Evolutionary conservation across 2,329 filamentous ascomycete genomes (phyloP).

Genomic region (Aureobasidium sp.): DNA sequence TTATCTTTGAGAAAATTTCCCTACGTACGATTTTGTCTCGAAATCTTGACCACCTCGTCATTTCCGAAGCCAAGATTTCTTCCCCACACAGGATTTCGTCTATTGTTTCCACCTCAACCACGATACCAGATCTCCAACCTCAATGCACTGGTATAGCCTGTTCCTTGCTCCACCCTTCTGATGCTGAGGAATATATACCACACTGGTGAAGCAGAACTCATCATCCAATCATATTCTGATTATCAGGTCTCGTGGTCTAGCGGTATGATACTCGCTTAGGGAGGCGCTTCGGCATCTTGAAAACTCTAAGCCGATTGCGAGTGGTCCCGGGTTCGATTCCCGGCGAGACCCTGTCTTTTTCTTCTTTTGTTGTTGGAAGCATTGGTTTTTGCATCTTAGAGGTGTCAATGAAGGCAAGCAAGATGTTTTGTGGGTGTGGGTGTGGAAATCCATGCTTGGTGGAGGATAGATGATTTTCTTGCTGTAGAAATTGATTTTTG

Average conservation of each 20-base stretch:
- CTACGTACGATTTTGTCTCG: neutral
- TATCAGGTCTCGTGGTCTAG: conserved; percentile 17
- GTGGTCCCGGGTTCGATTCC: conserved; percentile 16
- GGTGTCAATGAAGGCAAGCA: no score
- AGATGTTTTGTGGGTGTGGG: no score
- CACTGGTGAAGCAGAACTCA: no score
- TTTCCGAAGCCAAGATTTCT: neutral
- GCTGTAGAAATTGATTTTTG: no score
- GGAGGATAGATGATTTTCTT: no score
- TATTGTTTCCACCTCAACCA: neutral
- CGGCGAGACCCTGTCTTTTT: conserved; percentile 8
- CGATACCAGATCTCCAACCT: neutral
- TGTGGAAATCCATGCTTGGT: no score
- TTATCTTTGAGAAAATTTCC: no score
- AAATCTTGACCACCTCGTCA: neutral
- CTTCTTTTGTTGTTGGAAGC: neutral
- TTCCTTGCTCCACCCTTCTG: no score
- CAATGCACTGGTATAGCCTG: neutral
- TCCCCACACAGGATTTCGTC: neutral
- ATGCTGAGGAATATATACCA: no score
- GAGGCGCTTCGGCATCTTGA: neutral
- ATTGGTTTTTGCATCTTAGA: no score
- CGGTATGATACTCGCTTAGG: conserved; percentile 19
- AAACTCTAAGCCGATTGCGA: conserved; percentile 15
- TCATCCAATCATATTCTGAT: neutral